phyloP scores from a whole-genome alignment of 1,139 yeast species.

The Yamadazyma aaseri region DNA sequence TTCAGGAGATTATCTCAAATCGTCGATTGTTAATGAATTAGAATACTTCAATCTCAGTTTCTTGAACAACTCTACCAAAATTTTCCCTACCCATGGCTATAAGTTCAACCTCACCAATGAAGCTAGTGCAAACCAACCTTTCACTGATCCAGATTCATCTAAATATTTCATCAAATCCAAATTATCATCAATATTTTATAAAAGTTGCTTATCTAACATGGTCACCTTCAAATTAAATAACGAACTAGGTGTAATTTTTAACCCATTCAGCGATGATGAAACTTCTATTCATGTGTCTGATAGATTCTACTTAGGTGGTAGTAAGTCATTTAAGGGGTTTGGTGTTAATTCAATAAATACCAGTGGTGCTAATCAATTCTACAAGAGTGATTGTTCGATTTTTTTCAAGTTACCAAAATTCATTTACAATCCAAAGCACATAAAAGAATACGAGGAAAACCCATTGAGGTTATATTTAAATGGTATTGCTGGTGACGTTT shows the following conservation, averaged over 20 bases:
- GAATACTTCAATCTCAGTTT: slow-evolving; percentile 22
- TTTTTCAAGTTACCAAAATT: slow-evolving; percentile 38
- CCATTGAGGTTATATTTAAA: slow-evolving; percentile 47
- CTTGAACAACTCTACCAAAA: slow-evolving; percentile 26
- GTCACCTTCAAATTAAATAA: slow-evolving; percentile 22
- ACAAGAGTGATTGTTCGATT: slow-evolving; percentile 33
- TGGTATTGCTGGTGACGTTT: slow-evolving; percentile 32
- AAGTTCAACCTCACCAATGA: slow-evolving; percentile 24
- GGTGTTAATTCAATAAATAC: slow-evolving; percentile 35
- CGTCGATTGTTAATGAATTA: slow-evolving; percentile 31
- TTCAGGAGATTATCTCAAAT: slow-evolving; percentile 36
- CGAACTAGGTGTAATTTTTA: slow-evolving; percentile 36
- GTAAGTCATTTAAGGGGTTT: slow-evolving; percentile 38
- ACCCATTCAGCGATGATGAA: slow-evolving; percentile 15
- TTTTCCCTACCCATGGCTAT: slow-evolving; percentile 34
- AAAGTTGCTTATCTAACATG: slow-evolving; percentile 35
- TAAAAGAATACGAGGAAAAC: slow-evolving; percentile 22
- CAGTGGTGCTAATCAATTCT: slow-evolving; percentile 44
- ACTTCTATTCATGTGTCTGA: slow-evolving; percentile 43
- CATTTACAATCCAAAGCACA: slow-evolving; percentile 20
- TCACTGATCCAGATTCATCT: slow-evolving; percentile 18
- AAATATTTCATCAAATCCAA: slow-evolving; percentile 29
- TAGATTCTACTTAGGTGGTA: slow-evolving; percentile 51
- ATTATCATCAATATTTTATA: slow-evolving; percentile 29
- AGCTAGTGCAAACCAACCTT: slow-evolving; percentile 32